Base-by-base conservation (phyloP, 2,329 filamentous ascomycete genomes). In the Madurella mycetomatis region DNA sequence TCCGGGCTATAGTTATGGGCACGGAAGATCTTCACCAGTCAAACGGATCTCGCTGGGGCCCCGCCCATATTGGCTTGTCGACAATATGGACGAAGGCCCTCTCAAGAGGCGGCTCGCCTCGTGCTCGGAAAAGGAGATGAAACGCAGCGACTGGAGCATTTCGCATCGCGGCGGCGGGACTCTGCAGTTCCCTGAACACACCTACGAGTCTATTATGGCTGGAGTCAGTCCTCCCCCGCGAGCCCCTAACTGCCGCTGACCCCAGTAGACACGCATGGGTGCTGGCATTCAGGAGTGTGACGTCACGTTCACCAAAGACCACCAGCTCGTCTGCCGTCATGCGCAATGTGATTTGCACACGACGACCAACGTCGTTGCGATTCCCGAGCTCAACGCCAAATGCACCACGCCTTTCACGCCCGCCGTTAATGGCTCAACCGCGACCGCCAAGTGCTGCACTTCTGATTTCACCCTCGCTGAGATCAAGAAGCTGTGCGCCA, bases 401-500 rank as follows among this genome's bases (percentile, higher is more conserved):
- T 87, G 84, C 71, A 81, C 78, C 2, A 66, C 69, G 49, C 83
- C 82, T 0, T 88, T 88, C 69, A 69, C 67, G n/a, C 80, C 84
- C 0, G 77, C 81, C 4, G 67, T 68, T 15, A 70, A 75, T 57
- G 80, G 76, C 49, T 70, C 69, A 5, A 64, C 73, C 1, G 86
- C 86, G 1, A 75, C 72, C 15, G 85, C 84, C 12, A 81, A 80
- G 60, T 89, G 86, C 75, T 89, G 86, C 75, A 88, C 86, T 2
- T 83, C 78, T 62, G 86, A 89, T 65, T 81, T 89, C 64, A 88
- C 85, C 1, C 71, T 86, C 37, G 75, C 75, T 44, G 86, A 89
- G 69, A 88, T 82, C 75, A 81, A 83, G 69, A 73, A 77, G 5
- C 78, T 89, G 5, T 89, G 86, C 70, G 79, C 79, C 64, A 88